These are phyloP conservation scores for Ogataea pignaliae DNA, from an alignment of 805 yeast species.

Conservation along the genomic window DNA sequence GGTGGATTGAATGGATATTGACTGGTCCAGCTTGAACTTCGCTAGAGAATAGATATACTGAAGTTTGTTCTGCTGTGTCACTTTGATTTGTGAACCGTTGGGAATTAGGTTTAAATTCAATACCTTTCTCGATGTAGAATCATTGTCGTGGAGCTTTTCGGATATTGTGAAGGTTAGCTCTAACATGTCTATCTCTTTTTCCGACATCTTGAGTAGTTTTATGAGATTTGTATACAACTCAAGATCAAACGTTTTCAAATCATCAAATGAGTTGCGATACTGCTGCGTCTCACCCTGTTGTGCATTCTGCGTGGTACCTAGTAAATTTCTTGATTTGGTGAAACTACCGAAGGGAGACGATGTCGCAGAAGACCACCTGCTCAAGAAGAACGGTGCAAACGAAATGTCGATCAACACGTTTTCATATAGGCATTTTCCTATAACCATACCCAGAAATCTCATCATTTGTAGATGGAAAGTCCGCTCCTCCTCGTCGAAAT, in stretches of 20 bases:
- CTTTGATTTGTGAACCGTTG: constrained; percentile 53
- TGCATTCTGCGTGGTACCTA: constrained; percentile 10
- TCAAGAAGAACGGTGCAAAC: constrained; percentile 83
- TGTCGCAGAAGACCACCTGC: constrained; percentile 45
- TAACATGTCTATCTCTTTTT: constrained; percentile 50
- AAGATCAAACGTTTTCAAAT: constrained; percentile 64
- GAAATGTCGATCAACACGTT: constrained; percentile 73
- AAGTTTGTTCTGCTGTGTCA: constrained; percentile 55
- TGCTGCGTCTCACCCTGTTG: constrained; percentile 21
- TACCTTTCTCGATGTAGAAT: constrained; percentile 14
- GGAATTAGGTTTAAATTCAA: constrained; percentile 56
- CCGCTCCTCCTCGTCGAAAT: constrained; percentile 22
- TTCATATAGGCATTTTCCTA: constrained; percentile 89
- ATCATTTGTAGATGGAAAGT: constrained; percentile 28
- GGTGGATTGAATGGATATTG: constrained; percentile 53
- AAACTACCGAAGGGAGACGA: constrained; percentile 23
- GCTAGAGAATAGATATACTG: constrained; percentile 76
- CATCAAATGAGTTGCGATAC: constrained; percentile 67
- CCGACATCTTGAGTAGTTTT: constrained; percentile 52
- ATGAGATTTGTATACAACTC: constrained; percentile 62
- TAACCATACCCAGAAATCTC: constrained; percentile 71
- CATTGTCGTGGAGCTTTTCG: constrained; percentile 36
- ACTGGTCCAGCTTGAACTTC: constrained; percentile 68
- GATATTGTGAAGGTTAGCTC: constrained; percentile 66
- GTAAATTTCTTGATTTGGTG: constrained; percentile 18